Base-by-base conservation (phyloP, 1,139 yeast species). In the Geotrichum reessii region DNA sequence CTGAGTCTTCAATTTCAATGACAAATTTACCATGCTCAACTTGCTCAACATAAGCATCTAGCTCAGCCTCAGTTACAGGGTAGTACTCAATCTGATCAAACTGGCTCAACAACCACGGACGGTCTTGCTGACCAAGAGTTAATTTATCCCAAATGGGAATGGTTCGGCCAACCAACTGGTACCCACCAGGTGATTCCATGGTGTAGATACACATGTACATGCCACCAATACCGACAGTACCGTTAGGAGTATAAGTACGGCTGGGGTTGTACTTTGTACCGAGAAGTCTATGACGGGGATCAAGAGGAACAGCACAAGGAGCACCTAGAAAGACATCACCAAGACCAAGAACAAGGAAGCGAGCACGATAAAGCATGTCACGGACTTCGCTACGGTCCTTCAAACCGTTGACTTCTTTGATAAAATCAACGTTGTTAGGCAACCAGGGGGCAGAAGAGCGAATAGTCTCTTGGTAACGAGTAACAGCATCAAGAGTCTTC, bases 301-400 rank as follows among this genome's bases (percentile, higher is more conserved):
- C 98, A 67, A 93, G 81, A 47, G 99, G 98, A 63, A 92, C 96
- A 1, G 98, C 98, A 79, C 98, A 92, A 51, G 98, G 98, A 1
- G 98, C 97, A 51, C 98, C 98, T 66, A 93, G 80, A 76, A 91
- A 93, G 47, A 93, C 99, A 74, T 93, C 99, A 69, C 99, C 99
- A 62, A 92, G 82, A 57, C 98, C 99, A 64, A 93, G 77, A 8
- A 93, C 98, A 76, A 93, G 79, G 77, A 87, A 93, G 69, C 92
- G 81, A 3, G 98, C 97, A 56, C 87, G 78, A 76, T 90, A 93
- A 67, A 92, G 74, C 86, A 91, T 83, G 66, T 89, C 89, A 63
- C 85, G 80, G 57, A 93, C 93, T 58, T 84, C 89, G 19, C 81
- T 76, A 67, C 97, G 84, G 58, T 81, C 81, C 31, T 67, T 63